phyloP scores from a whole-genome alignment of 352 stramenopile species.

The Globisporangium viniferum region DNA sequence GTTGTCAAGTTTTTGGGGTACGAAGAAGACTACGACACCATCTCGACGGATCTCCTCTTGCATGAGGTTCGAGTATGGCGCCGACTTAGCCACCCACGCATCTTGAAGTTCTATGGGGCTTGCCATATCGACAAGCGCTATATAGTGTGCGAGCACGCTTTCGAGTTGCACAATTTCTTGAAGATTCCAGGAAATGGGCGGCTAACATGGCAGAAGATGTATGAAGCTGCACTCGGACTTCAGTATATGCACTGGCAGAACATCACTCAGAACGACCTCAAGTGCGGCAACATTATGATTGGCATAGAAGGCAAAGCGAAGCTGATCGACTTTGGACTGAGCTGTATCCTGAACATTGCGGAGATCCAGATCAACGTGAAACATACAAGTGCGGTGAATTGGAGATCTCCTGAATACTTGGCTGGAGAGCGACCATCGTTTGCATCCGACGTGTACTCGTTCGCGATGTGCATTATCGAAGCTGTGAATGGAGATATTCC shows the following conservation, averaged over 20 bases:
- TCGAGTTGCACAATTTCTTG: background rate
- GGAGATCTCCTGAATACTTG: background rate
- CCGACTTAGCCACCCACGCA: background rate
- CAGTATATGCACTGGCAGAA: background rate
- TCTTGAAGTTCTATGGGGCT: background rate
- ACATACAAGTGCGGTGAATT: background rate
- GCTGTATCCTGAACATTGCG: too few species aligned
- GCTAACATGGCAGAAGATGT: background rate
- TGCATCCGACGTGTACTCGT: background rate
- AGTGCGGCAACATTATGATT: background rate
- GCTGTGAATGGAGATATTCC: background rate
- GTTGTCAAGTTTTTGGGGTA: background rate
- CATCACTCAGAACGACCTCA: background rate
- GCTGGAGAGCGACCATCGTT: background rate
- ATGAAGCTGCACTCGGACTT: conserved; percentile 1
- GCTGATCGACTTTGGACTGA: too few species aligned
- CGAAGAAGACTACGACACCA: background rate
- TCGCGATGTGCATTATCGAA: conserved; percentile 1
- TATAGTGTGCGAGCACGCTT: background rate
- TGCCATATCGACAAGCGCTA: background rate
- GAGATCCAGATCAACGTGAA: background rate
- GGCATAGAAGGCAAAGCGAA: background rate
- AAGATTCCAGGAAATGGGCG: background rate
- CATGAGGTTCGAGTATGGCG: background rate
- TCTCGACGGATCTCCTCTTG: background rate